These are phyloP conservation scores for Candida tunisiensis DNA, from an alignment of 1,139 yeast species.

Conservation along the genomic window DNA sequence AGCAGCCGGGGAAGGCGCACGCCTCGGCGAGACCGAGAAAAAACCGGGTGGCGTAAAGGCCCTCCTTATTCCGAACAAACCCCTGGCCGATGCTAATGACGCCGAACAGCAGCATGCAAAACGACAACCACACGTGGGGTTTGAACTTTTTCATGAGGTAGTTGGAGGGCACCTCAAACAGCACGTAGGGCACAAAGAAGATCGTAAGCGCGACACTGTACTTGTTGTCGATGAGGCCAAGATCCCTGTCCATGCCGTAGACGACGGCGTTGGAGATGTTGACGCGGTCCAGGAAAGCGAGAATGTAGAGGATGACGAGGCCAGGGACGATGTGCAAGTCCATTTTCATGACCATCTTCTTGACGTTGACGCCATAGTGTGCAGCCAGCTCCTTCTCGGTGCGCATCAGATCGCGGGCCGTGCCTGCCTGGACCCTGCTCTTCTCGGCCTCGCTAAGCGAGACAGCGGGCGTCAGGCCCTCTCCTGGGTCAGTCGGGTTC, in stretches of 20 bases:
- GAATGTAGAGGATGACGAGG: slow-evolving; percentile 47
- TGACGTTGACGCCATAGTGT: slow-evolving; percentile 26
- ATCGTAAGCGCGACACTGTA: slow-evolving; percentile 44
- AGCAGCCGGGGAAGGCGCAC: slow-evolving; percentile 59
- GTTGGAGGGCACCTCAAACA: slow-evolving; percentile 54
- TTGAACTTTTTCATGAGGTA: slow-evolving; percentile 38
- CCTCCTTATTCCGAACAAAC: slow-evolving; percentile 39
- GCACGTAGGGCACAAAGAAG: slow-evolving; percentile 55
- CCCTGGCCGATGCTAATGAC: slow-evolving; percentile 51
- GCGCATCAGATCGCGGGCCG: no score
- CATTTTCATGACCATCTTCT: slow-evolving; percentile 40
- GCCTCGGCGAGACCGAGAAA: slow-evolving; percentile 50
- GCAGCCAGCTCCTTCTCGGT: no score
- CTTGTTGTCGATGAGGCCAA: slow-evolving; percentile 37
- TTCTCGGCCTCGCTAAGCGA: no score
- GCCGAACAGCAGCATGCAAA: slow-evolving; percentile 44
- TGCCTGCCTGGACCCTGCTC: no score
- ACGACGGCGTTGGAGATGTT: slow-evolving; percentile 61
- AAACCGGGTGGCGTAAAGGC: slow-evolving; percentile 42
- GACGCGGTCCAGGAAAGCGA: slow-evolving; percentile 57
- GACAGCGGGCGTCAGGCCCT: no score
- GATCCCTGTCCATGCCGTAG: slow-evolving; percentile 40
- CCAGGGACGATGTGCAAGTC: slow-evolving; percentile 56
- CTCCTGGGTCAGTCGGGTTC: no score
- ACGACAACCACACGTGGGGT: slow-evolving; percentile 50